These are phyloP conservation scores for Leccinum pseudoinsigne DNA, from an alignment of 1,284 basidiomycete species.

Conservation along the genomic window DNA sequence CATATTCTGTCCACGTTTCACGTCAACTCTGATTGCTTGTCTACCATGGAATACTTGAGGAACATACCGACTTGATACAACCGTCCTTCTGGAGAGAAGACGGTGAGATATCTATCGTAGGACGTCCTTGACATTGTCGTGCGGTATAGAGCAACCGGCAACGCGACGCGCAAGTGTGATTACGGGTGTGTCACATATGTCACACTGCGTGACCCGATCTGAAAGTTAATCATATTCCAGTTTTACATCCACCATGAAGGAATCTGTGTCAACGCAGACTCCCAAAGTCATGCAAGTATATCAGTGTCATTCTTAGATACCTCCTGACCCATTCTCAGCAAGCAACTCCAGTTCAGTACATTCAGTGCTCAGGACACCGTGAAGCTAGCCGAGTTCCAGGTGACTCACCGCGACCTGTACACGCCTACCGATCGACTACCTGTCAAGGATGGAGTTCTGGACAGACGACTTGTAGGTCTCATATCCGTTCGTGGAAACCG, in stretches of 20 bases:
- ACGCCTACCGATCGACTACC: slow-evolving; percentile 78
- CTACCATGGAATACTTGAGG: neutral
- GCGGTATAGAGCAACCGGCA: slow-evolving; percentile 13
- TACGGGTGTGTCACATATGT: slow-evolving; percentile 23
- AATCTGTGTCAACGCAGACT: slow-evolving; percentile 82
- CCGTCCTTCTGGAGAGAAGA: slow-evolving; percentile 94
- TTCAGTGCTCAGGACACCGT: slow-evolving; percentile 93
- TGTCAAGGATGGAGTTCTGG: slow-evolving; percentile 90
- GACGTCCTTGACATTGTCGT: slow-evolving; percentile 78
- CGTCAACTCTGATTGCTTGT: neutral
- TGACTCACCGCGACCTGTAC: slow-evolving; percentile 90
- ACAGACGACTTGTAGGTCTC: slow-evolving; percentile 77
- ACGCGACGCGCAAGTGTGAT: slow-evolving; percentile 56
- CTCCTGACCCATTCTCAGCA: slow-evolving; percentile 49
- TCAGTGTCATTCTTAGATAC: neutral
- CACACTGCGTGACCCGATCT: slow-evolving; percentile 16
- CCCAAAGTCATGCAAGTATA: slow-evolving; percentile 87
- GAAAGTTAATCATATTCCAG: neutral
- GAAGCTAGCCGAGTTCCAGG: slow-evolving; percentile 92
- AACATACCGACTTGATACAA: slow-evolving; percentile 95
- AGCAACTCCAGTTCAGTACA: slow-evolving; percentile 92
- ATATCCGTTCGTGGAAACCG: neutral
- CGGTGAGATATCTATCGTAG: slow-evolving; percentile 87
- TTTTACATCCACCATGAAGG: slow-evolving; percentile 62
- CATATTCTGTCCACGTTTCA: slow-evolving; percentile 74